Evolutionary conservation across 2,329 filamentous ascomycete species (phyloP).

Genomic region (Paracorniculantispora psalliotae): DNA sequence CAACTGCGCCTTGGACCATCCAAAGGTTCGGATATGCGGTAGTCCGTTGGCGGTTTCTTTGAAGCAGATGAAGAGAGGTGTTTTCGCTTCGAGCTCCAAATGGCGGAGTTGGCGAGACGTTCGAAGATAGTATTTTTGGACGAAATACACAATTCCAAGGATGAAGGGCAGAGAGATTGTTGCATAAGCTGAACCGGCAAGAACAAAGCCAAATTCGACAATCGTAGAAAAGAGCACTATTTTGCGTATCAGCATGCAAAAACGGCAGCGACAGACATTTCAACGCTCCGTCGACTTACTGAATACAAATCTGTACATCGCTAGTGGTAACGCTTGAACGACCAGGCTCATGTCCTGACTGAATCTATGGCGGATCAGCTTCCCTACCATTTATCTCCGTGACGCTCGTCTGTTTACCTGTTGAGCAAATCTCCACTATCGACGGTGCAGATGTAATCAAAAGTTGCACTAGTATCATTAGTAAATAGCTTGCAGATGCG

Average conservation of each 20-base stretch:
- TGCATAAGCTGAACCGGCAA: neutral
- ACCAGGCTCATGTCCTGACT: neutral
- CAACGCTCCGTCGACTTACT: neutral
- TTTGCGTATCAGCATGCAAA: neutral
- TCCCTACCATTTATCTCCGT: too few species aligned
- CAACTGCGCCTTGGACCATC: neutral
- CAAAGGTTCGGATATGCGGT: neutral
- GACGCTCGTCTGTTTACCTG: neutral
- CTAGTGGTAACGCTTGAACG: neutral
- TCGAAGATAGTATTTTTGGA: neutral
- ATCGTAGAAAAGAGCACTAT: neutral
- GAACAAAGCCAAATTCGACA: neutral
- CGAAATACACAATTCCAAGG: neutral
- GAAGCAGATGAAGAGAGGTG: neutral
- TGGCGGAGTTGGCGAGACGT: constrained; percentile 1
- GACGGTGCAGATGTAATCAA: neutral
- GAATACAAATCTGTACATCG: neutral
- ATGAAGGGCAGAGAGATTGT: neutral
- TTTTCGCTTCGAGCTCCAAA: neutral
- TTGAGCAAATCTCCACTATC: neutral
- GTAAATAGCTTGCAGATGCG: neutral
- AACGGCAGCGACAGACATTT: too few species aligned
- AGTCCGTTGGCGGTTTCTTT: neutral
- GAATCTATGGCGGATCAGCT: neutral
- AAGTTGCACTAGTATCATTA: neutral